Evolutionary conservation across 2,329 filamentous ascomycete genomes (phyloP), one percentile per base, ranked within the genome.

Genomic region (Lomentospora prolificans): DNA sequence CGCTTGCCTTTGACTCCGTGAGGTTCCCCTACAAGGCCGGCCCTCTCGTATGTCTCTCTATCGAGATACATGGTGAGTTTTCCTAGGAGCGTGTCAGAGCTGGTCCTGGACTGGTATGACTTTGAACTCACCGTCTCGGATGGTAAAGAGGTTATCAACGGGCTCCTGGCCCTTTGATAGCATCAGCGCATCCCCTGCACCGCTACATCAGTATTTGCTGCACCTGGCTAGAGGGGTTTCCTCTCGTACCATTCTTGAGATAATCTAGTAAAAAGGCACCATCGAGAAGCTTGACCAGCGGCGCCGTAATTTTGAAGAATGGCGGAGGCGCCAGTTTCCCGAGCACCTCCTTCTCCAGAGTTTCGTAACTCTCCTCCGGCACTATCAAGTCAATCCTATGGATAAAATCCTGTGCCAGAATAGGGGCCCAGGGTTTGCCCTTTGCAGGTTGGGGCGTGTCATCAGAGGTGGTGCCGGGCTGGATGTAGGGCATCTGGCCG

Each of bases 181-280:
- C 86, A 97, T 89, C 61, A 89, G 69, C 51, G 95, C 74, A 65
- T 90, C 85, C 4, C 89, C 89, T 90, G 58, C 2, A 14, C 17
- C 14, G 36, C 6, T n/a, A 55, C 24, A 58, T 50, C 50, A 17
- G 48, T 30, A 17, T 48, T 24, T 30, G 12, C 3, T 30, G 12
- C 7, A 19, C 14, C 10, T 22, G 9, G 12, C 17, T n/a, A n/a
- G n/a, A n/a, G n/a, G n/a, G n/a, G n/a, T n/a, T n/a, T n/a, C n/a
- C n/a, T n/a, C 7, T 9, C 66, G 22, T 71, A 88, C 88, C 87
- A 58, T 78, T 79, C 68, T 95, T 95, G 61, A 97, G 85, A 65
- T 95, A 91, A 46, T 84, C 76, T n/a, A 81, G 86, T 64, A 96
- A 90, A 63, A 96, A 95, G 0, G 84, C 80, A 1, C 82, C 81